Evolutionary conservation across 768 basidiomycete genomes (phyloP).

Genomic region (Udeniomyces megalosporus): DNA sequence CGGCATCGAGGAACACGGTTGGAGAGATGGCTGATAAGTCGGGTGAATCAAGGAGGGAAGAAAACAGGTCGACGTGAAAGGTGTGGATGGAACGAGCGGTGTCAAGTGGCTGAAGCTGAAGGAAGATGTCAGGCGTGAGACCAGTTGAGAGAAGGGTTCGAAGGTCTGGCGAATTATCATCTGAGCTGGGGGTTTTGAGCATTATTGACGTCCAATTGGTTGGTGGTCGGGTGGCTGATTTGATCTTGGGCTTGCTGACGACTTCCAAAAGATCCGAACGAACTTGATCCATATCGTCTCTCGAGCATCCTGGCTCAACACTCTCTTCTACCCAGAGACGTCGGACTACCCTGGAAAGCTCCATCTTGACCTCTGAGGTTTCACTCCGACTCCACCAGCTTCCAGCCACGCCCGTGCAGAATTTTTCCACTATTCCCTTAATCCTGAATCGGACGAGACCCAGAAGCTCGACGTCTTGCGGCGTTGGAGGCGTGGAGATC

Average conservation of each 20-base stretch:
- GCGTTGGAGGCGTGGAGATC: constrained; percentile 39
- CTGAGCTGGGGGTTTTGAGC: not conserved
- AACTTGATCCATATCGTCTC: too few species aligned
- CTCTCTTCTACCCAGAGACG: constrained; percentile 20
- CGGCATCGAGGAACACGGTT: not conserved
- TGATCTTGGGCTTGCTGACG: not conserved
- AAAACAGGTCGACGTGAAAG: constrained; percentile 35
- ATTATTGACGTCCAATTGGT: not conserved
- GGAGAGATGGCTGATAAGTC: not conserved
- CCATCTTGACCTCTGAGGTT: not conserved
- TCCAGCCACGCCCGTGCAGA: constrained; percentile 42
- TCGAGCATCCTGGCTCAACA: too few species aligned
- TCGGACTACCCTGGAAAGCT: constrained; percentile 31
- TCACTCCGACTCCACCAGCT: constrained; percentile 34
- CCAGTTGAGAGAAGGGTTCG: constrained; percentile 46
- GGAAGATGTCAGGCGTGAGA: constrained; percentile 49
- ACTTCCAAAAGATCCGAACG: not conserved
- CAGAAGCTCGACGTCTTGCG: constrained; percentile 28
- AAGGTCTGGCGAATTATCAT: not conserved
- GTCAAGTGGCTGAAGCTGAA: constrained; percentile 44
- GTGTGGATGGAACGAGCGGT: constrained; percentile 48
- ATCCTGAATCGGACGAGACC: constrained; percentile 37
- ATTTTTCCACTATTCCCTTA: constrained; percentile 50
- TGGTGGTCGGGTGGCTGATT: not conserved
- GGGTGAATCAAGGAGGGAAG: not conserved